phyloP scores from a whole-genome alignment of 139 green algal species.

The Chlamydomonas incerta region DNA sequence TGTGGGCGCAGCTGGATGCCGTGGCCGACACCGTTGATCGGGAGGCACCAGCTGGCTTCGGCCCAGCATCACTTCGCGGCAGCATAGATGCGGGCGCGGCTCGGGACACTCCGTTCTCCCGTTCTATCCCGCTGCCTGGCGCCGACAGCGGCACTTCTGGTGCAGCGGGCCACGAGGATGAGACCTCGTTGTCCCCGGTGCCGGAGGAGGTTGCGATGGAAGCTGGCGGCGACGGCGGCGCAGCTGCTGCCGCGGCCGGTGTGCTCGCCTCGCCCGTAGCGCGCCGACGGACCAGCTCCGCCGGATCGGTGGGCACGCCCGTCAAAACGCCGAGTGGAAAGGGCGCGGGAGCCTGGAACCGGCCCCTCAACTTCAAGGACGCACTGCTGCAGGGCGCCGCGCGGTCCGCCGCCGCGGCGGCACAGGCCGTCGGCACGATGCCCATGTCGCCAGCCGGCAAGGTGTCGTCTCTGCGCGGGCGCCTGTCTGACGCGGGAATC shows the following conservation, averaged over 20 bases:
- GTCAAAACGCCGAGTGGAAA: neutral
- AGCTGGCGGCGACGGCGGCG: too few species aligned
- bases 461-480: neutral
- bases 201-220: neutral
- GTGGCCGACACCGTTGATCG: neutral
- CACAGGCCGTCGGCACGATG: neutral
- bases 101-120: too few species aligned
- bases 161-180: too few species aligned
- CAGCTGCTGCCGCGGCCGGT: too few species aligned
- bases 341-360: neutral
- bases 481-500: too few species aligned
- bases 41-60: neutral
- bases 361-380: constrained; percentile 17
- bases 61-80: too few species aligned
- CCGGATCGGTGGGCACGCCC: neutral
- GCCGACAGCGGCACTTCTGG: too few species aligned
- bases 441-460: neutral
- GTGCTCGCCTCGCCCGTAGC: too few species aligned
- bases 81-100: too few species aligned
- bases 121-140: too few species aligned
- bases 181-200: neutral
- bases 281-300: neutral
- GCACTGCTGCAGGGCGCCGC: neutral
- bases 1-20: constrained; percentile 2
- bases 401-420: neutral